These are phyloP conservation scores for Ceratorhiza oryzae-sativae DNA, from an alignment of 1,284 basidiomycete species.

Conservation along the genomic window DNA sequence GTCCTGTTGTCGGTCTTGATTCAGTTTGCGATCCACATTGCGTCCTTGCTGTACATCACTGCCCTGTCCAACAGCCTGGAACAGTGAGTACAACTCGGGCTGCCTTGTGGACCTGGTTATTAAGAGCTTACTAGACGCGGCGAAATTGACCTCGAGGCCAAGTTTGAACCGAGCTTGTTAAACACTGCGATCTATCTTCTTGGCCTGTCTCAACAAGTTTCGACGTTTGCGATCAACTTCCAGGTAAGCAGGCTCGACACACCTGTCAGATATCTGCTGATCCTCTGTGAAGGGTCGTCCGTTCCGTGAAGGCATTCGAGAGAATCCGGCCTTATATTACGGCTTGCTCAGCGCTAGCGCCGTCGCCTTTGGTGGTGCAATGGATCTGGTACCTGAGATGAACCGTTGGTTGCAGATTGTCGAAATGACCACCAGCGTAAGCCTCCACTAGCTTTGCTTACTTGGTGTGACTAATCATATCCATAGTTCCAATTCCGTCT, in stretches of 20 bases:
- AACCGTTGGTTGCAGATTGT: slow-evolving; percentile 98
- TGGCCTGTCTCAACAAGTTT: slow-evolving; percentile 92
- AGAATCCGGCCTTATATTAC: slow-evolving; percentile 90
- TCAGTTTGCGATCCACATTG: slow-evolving; percentile 92
- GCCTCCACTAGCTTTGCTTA: slow-evolving; percentile 48
- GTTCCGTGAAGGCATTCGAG: slow-evolving; percentile 93
- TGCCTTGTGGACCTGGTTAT: background rate
- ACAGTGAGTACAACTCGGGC: slow-evolving; percentile 61
- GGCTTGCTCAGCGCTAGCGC: slow-evolving; percentile 85
- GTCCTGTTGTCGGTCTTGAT: slow-evolving; percentile 87
- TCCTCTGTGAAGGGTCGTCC: slow-evolving; percentile 72
- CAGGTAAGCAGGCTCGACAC: slow-evolving; percentile 61
- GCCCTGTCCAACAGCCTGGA: slow-evolving; percentile 78
- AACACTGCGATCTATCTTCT: slow-evolving; percentile 96
- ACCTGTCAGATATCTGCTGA: background rate
- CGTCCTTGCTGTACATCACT: slow-evolving; percentile 89
- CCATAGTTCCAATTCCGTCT: slow-evolving; percentile 80
- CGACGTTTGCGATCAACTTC: slow-evolving; percentile 97
- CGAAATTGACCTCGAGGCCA: slow-evolving; percentile 88
- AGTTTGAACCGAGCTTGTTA: slow-evolving; percentile 90
- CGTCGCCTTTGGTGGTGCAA: slow-evolving; percentile 92
- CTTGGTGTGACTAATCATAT: background rate
- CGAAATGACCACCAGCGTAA: slow-evolving; percentile 79
- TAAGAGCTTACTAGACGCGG: slow-evolving; percentile 62
- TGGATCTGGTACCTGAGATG: slow-evolving; percentile 93